Percentiles rank a stretch among this genome's conserved stretches.
Conservation (phyloP, 345 rosid species). For the Populus davidiana region DNA sequence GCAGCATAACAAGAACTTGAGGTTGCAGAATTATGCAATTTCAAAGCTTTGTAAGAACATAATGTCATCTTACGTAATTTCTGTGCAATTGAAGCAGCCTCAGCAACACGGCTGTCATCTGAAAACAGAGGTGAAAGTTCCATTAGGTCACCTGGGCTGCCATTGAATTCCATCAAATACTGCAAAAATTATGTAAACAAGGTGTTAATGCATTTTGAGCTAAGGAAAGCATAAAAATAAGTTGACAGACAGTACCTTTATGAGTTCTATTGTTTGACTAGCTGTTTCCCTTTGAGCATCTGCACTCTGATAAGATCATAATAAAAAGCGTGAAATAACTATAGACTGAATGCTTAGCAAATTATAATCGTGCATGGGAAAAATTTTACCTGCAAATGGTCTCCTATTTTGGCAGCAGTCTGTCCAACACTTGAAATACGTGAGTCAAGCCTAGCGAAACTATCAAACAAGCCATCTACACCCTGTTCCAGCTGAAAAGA, state of each 20-base stretch:
- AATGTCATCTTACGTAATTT: conserved; percentile 68
- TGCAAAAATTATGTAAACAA: conserved; percentile 37
- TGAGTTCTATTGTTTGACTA: conserved; percentile 94
- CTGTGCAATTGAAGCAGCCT: conserved; percentile 98
- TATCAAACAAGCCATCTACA: conserved; percentile 85
- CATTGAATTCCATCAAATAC: conserved; percentile 98
- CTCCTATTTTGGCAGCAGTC: conserved; percentile 99
- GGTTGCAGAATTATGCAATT: conserved; percentile 3
- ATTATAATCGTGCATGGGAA: neutral
- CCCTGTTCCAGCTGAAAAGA: conserved; percentile 77
- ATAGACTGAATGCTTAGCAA: neutral
- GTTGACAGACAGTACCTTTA: conserved; percentile 56
- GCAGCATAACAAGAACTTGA: neutral
- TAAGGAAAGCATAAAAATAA: conserved; percentile 10
- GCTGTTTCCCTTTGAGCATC: conserved; percentile 99
- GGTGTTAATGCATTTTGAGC: conserved; percentile 18
- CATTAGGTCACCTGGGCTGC: conserved; percentile 98
- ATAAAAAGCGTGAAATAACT: conserved; percentile 8
- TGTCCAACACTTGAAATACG: conserved; percentile 98
- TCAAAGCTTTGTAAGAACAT: neutral
- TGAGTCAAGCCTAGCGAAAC: conserved; percentile 88
- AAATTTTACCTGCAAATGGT: conserved; percentile 81
- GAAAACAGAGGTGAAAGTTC: conserved; percentile 98
- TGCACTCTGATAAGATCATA: conserved; percentile 66
- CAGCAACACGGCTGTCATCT: conserved; percentile 97